Base-by-base conservation (phyloP, 1,284 basidiomycete species). In the Rhodotorula sp. region DNA sequence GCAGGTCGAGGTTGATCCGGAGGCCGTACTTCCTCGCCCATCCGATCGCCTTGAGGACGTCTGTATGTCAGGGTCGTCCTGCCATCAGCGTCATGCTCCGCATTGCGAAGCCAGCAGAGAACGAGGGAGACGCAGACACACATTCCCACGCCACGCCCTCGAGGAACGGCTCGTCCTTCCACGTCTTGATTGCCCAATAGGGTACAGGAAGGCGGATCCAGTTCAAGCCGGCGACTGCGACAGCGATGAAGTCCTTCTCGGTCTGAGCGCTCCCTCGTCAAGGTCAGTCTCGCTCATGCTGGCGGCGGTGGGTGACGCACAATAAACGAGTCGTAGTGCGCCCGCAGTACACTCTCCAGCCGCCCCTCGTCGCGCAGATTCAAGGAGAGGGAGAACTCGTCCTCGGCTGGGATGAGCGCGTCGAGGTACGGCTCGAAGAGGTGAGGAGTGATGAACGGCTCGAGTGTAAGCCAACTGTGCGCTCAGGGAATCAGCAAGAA, bases 1-100 rank as follows among this genome's bases (percentile, higher is more conserved):
- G 92, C 61, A 94, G 80, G 82, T 95, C 94, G 58, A 95, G 82
- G 77, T 92, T 89, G 71, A 95, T 87, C 46, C 93, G 86, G 9
- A 95, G 76, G 22, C 94, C 93, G 80, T 96, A 96, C 82, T 95
- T 95, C 70, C 92, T 86, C 55, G 88, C 88, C 92, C 92, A 95
- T 32, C 85, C 84, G 60, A 78, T 36, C 34, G 75, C 72, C 60
- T 74, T 73, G 44, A 78, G 59, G 39, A 79, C 70, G 60, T 79
- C 85, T 51, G 86, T 85, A n/a, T n/a, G 9, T 19, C 25, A n/a
- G 21, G 21, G 17, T 12, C 5, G 0, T 1, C n/a, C 2, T 15
- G 44, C 44, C 29, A 50, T 32, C n/a, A 34, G 21, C 2, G 10
- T 12, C 7, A 1, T 22, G 6, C 36, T 19, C 2, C 10, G 22